phyloP scores from a whole-genome alignment of 2,329 filamentous ascomycete genomes.

The Curvularia eragrostidis region DNA sequence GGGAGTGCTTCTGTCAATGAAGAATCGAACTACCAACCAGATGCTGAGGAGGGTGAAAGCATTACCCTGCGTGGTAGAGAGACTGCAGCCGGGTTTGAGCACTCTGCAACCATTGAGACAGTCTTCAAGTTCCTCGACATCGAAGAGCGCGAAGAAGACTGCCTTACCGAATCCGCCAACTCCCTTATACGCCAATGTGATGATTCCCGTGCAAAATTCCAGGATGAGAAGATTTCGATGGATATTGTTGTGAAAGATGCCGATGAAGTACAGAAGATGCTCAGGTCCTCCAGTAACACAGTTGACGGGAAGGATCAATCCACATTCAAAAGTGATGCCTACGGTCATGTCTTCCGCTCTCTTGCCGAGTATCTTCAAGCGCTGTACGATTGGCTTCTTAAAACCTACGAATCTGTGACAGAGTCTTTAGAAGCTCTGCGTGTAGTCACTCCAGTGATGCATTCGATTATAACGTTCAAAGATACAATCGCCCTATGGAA shows the following conservation, averaged over 20 bases:
- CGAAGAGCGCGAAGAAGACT: conserved; percentile 24
- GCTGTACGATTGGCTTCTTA: conserved; percentile 25
- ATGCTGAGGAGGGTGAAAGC: conserved; percentile 6
- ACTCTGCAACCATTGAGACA: conserved; percentile 14
- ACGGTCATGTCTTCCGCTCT: conserved; percentile 33
- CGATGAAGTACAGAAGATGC: conserved; percentile 14
- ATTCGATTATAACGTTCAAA: conserved; percentile 34
- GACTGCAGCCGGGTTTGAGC: conserved; percentile 6
- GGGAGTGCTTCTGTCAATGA: not conserved
- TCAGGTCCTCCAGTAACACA: conserved; percentile 8
- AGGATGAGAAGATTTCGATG: conserved; percentile 12
- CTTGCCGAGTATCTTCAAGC: conserved; percentile 25
- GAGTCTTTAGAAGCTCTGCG: conserved; percentile 25
- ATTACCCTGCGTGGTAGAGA: conserved; percentile 5
- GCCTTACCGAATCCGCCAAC: conserved; percentile 24
- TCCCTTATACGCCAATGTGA: conserved; percentile 25
- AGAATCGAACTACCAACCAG: not conserved
- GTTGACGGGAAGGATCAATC: conserved; percentile 11
- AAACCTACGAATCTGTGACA: conserved; percentile 7
- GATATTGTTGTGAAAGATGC: conserved; percentile 17
- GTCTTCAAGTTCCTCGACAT: conserved; percentile 34
- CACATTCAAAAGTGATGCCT: conserved; percentile 39
- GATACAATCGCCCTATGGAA: conserved; percentile 33
- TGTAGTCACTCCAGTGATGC: conserved; percentile 25
- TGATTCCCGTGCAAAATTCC: not conserved